These are phyloP conservation scores for Allium sativum DNA, from an alignment of 106 monocot species.

Conservation along the genomic window DNA sequence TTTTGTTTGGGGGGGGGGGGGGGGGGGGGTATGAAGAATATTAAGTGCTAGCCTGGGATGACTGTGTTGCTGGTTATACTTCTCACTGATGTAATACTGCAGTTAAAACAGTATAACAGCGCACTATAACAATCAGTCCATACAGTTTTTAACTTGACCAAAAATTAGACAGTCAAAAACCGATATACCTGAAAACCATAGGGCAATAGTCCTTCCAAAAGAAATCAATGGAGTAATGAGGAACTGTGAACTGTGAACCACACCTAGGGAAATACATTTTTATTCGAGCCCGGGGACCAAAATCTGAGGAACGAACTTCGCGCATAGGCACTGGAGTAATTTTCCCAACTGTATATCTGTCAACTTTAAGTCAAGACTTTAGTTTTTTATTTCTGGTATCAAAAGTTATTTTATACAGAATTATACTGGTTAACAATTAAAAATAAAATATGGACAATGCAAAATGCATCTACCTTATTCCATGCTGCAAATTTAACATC, in stretches of 20 bases:
- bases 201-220: slow-evolving; percentile 98
- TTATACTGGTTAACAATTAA: too few species aligned
- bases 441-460: not conserved
- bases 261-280: slow-evolving; percentile 58
- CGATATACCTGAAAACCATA: slow-evolving; percentile 81
- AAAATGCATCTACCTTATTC: slow-evolving; percentile 62
- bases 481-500: slow-evolving; percentile 96
- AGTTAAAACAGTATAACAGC: too few species aligned
- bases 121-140: too few species aligned
- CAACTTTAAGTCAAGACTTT: slow-evolving; percentile 23
- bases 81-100: too few species aligned
- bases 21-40: too few species aligned
- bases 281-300: slow-evolving; percentile 83
- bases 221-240: slow-evolving; percentile 78
- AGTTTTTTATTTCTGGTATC: slow-evolving; percentile 3
- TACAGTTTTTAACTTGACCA: too few species aligned
- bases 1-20: too few species aligned
- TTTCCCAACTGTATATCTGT: slow-evolving; percentile 92
- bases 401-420: too few species aligned
- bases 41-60: too few species aligned
- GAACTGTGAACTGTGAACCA: slow-evolving; percentile 83
- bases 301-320: slow-evolving; percentile 93
- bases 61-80: too few species aligned
- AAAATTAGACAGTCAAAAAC: too few species aligned
- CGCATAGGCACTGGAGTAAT: slow-evolving; percentile 91